Base-by-base conservation (phyloP, 2,329 filamentous ascomycete species). In the Pseudonectria buxi region DNA sequence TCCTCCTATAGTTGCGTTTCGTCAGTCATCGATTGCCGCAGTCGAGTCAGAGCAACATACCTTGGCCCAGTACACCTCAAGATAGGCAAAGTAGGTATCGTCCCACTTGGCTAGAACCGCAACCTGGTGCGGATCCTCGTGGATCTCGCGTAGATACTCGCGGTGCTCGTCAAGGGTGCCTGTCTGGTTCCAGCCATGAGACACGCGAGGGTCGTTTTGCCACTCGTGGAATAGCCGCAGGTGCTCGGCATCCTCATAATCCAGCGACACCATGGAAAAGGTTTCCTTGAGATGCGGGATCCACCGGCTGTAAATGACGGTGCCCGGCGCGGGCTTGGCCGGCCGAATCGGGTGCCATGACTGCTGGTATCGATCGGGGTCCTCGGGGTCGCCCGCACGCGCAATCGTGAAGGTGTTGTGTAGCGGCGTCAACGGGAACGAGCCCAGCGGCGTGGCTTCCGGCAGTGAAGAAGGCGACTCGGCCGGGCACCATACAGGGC, bases 191-290 rank as follows among this genome's bases (percentile, higher is more conserved):
- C 85, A 89, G 4, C 83, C 83, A 52, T 81, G 75, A 4, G 82
- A 82, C 24, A 90, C 85, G 33, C 85, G 81, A 34, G 84, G 84
- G 54, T 89, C 84, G 53, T 90, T 90, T 61, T 88, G 84, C 85
- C 85, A 90, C 37, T 69, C 70, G 60, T 88, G 79, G 67, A 90
- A 89, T 5, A 86, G 67, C 12, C 67, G 62, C 33, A 89, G 62
- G 59, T 90, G 83, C 49, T 75, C 68, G 2, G 65, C 54, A 50
- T 85, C 66, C 24, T 69, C 53, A 60, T 75, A 84, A 56, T 89
- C 80, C 2, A 90, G 69, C 10, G 76, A 78, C n/a, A 83, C 69
- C 67, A 89, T 83, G 41, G 80, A 85, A 57, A 89, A 89, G 45
- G 76, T 82, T 66, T 89, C 81, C 41, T 77, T 68, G 27, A 89